Evolutionary conservation across 352 stramenopile species (phyloP).

Genomic region (Phytophthora sp.): DNA sequence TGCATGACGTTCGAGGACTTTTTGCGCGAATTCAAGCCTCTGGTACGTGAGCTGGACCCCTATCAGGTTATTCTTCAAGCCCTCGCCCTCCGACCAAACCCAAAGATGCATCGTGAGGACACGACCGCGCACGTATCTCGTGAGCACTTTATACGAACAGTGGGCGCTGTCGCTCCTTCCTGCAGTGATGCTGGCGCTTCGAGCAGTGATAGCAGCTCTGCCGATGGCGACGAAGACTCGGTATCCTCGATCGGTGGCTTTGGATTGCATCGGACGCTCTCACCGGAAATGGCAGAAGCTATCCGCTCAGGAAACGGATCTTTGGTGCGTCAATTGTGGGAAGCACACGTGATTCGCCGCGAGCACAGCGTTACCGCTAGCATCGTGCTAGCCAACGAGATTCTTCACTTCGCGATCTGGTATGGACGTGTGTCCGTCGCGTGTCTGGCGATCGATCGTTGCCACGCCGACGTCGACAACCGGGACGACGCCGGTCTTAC

Average conservation of each 20-base stretch:
- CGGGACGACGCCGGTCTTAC: conserved; percentile 70
- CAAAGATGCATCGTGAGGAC: conserved; percentile 53
- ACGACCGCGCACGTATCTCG: conserved; percentile 63
- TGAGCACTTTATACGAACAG: conserved; percentile 48
- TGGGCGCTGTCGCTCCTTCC: conserved; percentile 25
- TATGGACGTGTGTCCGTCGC: conserved; percentile 63
- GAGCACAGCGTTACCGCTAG: conserved; percentile 25
- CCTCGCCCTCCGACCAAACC: conserved; percentile 58
- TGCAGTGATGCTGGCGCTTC: conserved; percentile 25
- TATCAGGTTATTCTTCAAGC: conserved; percentile 78
- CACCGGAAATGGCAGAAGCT: conserved; percentile 52
- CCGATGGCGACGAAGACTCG: conserved; percentile 36
- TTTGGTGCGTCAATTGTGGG: conserved; percentile 51
- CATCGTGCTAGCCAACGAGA: conserved; percentile 73
- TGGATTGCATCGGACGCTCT: conserved; percentile 66
- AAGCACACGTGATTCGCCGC: conserved; percentile 48
- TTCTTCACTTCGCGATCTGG: conserved; percentile 83
- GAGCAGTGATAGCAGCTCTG: conserved; percentile 38
- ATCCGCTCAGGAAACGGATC: conserved; percentile 48
- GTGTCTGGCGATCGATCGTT: conserved; percentile 67
- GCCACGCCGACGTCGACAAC: conserved; percentile 74
- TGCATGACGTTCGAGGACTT: conserved; percentile 88
- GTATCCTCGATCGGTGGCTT: conserved; percentile 49
- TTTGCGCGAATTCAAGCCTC: conserved; percentile 80
- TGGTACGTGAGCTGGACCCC: conserved; percentile 76